Conservation (phyloP, 768 basidiomycete species). For the Amanita phalloides region DNA sequence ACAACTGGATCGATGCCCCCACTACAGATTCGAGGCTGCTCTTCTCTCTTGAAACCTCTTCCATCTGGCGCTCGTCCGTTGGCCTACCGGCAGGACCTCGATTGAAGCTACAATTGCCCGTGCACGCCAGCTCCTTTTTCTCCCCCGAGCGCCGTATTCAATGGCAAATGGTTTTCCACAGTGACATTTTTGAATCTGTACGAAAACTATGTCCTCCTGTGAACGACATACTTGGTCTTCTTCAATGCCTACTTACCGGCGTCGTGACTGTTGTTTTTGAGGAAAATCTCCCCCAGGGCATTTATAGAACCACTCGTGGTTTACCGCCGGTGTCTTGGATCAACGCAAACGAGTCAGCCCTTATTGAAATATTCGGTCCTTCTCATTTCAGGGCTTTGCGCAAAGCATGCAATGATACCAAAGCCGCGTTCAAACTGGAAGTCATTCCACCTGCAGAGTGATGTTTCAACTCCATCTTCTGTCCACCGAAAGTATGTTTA, state of each 20-base stretch:
- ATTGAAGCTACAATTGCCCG: constrained; percentile 61
- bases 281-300: constrained; percentile 59
- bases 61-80: constrained; percentile 67
- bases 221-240: constrained; percentile 55
- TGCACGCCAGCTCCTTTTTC: constrained; percentile 78
- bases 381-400: constrained; percentile 63
- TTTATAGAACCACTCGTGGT: constrained; percentile 67
- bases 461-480: neutral
- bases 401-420: constrained; percentile 61
- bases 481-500: constrained; percentile 1
- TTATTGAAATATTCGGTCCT: constrained; percentile 66
- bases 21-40: constrained; percentile 61
- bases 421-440: constrained; percentile 67
- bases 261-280: constrained; percentile 65
- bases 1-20: constrained; percentile 58
- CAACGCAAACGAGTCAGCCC: constrained; percentile 50
- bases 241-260: constrained; percentile 68
- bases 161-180: constrained; percentile 88
- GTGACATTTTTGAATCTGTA: constrained; percentile 62
- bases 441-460: constrained; percentile 28
- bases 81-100: constrained; percentile 72
- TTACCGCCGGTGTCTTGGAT: constrained; percentile 75
- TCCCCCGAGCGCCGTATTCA: constrained; percentile 75
- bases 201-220: constrained; percentile 59
- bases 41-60: constrained; percentile 68